phyloP scores from a whole-genome alignment of 306 rosid species.

The Potentilla sterilis region DNA sequence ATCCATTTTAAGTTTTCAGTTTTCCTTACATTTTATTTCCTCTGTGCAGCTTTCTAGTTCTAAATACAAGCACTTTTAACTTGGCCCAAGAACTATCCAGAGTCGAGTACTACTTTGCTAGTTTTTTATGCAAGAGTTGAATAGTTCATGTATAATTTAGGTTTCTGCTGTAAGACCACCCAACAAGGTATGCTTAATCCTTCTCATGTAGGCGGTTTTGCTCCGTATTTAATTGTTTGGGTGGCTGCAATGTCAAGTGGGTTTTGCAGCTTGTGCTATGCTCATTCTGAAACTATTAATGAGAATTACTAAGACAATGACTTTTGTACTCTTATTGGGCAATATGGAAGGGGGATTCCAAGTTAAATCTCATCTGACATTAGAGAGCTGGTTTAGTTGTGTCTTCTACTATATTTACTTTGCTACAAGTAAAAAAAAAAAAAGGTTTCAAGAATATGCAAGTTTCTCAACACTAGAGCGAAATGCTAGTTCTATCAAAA shows the following conservation, averaged over 20 bases:
- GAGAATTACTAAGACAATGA: background rate
- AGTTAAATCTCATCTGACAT: background rate
- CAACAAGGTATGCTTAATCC: background rate
- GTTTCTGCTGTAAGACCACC: background rate
- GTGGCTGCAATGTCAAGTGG: constrained; percentile 3
- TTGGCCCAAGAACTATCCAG: background rate
- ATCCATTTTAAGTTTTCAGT: background rate
- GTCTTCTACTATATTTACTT: background rate
- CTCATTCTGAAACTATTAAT: background rate
- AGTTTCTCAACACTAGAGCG: background rate
- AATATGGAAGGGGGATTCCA: background rate
- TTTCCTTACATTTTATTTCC: background rate
- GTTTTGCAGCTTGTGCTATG: background rate
- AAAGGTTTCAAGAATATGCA: too few species aligned
- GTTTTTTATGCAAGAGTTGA: background rate
- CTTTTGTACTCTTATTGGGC: background rate
- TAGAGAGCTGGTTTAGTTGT: background rate
- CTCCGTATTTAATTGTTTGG: background rate
- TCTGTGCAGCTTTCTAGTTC: background rate
- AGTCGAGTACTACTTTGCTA: background rate
- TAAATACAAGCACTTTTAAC: background rate
- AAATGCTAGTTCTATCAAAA: background rate
- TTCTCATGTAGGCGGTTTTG: background rate
- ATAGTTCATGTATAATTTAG: background rate
- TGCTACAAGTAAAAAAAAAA: background rate